Base-by-base conservation (phyloP, 306 rosid genomes). In the Acacia confusa region DNA sequence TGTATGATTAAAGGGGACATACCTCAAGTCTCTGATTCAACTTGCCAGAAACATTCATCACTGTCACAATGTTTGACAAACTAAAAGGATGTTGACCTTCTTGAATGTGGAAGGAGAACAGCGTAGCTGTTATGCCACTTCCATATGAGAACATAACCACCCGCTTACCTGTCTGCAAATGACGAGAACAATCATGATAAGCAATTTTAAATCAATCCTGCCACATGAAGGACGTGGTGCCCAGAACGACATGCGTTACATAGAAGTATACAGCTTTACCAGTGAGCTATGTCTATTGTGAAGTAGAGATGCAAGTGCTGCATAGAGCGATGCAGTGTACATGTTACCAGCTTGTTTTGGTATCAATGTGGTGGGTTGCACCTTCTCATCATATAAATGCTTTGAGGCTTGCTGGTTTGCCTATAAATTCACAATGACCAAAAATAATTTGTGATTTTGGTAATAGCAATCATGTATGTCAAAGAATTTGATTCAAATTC, bases 341-440 rank as follows among this genome's bases (percentile, higher is more conserved):
- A 91, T 91, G 85, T 93, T 91, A 47, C 97, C 98, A 79, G 89
- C 91, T 92, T 92, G 92, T 84, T 94, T 94, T 38, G 98, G 98
- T 64, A 94, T 72, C 81, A 90, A 86, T 58, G 97, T 94, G 50
- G 92, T 72, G 50, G 97, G 97, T 64, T 90, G 92, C 84, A 94
- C 95, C 89, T 90, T 94, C 24, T 32, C 85, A 6, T 94, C 88
- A 70, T 92, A 92, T 27, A 86, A 24, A 48, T 85, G 82, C 76
- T 87, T 94, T 2, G 98, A 89, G 64, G 85, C 91, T 87, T 92
- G 94, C 87, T 89, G 98, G 75, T 86, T 86, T 68, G 87, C 88
- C 97, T 94, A 80, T 38, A 70, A 38, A 84, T 52, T 78, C 70
- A 72, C 55, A 84, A 13, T 15, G 55, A 69, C 44, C 76, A 53